phyloP scores from a whole-genome alignment of 2,329 filamentous ascomycete species.

The Ophiostoma quercus region DNA sequence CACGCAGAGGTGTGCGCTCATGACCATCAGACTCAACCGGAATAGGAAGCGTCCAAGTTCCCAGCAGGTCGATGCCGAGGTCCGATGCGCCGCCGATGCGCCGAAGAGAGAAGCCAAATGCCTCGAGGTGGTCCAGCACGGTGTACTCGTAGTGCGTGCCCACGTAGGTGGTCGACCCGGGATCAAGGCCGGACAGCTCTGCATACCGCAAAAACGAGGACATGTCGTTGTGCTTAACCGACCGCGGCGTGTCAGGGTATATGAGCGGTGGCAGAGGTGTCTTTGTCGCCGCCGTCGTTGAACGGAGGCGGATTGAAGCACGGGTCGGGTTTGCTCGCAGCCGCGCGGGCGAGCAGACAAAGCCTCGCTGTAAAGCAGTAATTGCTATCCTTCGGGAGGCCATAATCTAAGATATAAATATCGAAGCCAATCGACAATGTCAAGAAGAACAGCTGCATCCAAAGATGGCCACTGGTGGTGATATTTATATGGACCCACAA shows the following conservation, averaged over 20 bases:
- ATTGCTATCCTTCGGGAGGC: too few species aligned
- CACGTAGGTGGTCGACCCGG: slow-evolving; percentile 55
- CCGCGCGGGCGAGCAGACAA: not conserved
- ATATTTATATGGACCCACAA: not conserved
- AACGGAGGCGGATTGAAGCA: not conserved
- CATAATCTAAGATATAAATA: too few species aligned
- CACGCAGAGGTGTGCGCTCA: slow-evolving; percentile 38
- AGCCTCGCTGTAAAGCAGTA: not conserved
- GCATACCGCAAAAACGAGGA: slow-evolving; percentile 62
- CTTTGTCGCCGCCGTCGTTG: not conserved
- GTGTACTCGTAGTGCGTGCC: slow-evolving; percentile 77
- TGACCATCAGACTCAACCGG: not conserved
- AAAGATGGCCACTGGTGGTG: not conserved
- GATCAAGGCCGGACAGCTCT: slow-evolving; percentile 49
- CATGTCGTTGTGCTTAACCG: slow-evolving; percentile 56
- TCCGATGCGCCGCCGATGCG: slow-evolving; percentile 64
- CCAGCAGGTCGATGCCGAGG: slow-evolving; percentile 68
- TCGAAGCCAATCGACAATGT: too few species aligned
- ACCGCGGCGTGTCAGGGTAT: slow-evolving; percentile 43
- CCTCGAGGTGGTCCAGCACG: slow-evolving; percentile 50
- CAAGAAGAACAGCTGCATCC: too few species aligned
- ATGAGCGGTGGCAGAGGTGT: slow-evolving; percentile 29
- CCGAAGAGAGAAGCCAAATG: slow-evolving; percentile 58
- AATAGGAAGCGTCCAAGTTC: slow-evolving; percentile 58
- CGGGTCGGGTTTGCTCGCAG: not conserved